Evolutionary conservation across 1,284 basidiomycete species (phyloP), one percentile per base, ranked within the genome.

Genomic region (Marasmius oreades): DNA sequence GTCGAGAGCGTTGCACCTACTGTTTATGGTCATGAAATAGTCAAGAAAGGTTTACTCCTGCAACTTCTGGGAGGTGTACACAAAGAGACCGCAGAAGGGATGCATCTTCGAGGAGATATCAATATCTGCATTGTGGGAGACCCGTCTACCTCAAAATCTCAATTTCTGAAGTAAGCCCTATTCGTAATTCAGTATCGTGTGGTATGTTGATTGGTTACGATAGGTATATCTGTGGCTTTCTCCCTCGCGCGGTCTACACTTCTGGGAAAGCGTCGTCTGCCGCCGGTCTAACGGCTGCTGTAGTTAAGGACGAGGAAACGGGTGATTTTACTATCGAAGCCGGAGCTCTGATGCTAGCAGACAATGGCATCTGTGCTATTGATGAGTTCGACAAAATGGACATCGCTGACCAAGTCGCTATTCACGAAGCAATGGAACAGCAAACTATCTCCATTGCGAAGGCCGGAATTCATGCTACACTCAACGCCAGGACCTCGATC

Each of bases 301-400:
- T 99, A 0, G 96, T 99, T 58, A 95, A 91, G 67, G 97, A 99
- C 69, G 96, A 99, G 74, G 97, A 99, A 73, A 96, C 96, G 0
- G 96, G 96, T 46, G 97, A 99, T 69, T 99, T 99, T 75, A 99
- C 97, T 0, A 99, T 99, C 67, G 97, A 99, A 77, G 97, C 96
- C 8, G 95, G 95, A 53, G 97, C 97, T 1, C 82, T 99, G 62
- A 99, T 99, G 97, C 83, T 99, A 3, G 97, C 97, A 6, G 97
- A 99, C 77, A 99, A 99, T 64, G 97, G 97, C 20, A 98, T 99
- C 70, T 99, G 97, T 68, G 95, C 96, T 14, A 99, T 99, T 67
- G 97, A 99, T 77, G 97, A 99, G 73, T 99, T 99, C 70, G 96
- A 99, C 83, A 99, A 99, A 77, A 99, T 99, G 97, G 96, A 99